Conservation (phyloP, 2,329 filamentous ascomycete species). For the Exophiala sp. region DNA sequence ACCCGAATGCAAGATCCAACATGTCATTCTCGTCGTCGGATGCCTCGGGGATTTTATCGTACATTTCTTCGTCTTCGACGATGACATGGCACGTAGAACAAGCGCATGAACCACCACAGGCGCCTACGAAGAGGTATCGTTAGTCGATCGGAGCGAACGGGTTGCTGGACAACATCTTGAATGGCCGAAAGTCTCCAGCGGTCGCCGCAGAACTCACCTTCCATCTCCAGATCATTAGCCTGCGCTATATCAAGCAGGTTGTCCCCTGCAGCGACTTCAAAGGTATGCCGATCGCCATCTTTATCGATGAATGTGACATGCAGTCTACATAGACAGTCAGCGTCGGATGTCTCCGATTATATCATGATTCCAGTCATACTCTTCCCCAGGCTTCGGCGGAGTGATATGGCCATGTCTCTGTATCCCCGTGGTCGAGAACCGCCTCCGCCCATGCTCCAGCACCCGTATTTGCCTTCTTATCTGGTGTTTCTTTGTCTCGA, state of each 20-base stretch:
- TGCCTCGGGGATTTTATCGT: slow-evolving; percentile 71
- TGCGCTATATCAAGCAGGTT: slow-evolving; percentile 95
- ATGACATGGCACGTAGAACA: slow-evolving; percentile 93
- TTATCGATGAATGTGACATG: slow-evolving; percentile 93
- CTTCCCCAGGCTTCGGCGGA: slow-evolving; percentile 82
- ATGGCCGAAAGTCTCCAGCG: too few species aligned
- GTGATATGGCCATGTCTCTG: slow-evolving; percentile 71
- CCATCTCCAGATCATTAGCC: slow-evolving; percentile 93
- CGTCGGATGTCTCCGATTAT: not conserved
- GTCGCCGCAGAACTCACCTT: slow-evolving; percentile 52
- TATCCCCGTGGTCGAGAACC: slow-evolving; percentile 60
- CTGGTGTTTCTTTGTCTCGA: slow-evolving; percentile 21
- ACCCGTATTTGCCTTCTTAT: slow-evolving; percentile 25
- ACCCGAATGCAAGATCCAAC: slow-evolving; percentile 81
- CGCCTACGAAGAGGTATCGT: slow-evolving; percentile 47
- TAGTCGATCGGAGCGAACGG: not conserved
- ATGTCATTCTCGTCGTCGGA: slow-evolving; percentile 83
- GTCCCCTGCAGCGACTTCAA: slow-evolving; percentile 77
- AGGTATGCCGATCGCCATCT: slow-evolving; percentile 66
- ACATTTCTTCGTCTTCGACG: slow-evolving; percentile 65
- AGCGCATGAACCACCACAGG: slow-evolving; percentile 88
- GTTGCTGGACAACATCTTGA: too few species aligned
- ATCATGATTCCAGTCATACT: slow-evolving; percentile 52
- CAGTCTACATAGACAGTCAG: slow-evolving; percentile 49
- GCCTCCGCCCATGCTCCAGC: slow-evolving; percentile 36